Conservation (phyloP, 2,329 filamentous ascomycete species). For the Neospermospora avenae region DNA sequence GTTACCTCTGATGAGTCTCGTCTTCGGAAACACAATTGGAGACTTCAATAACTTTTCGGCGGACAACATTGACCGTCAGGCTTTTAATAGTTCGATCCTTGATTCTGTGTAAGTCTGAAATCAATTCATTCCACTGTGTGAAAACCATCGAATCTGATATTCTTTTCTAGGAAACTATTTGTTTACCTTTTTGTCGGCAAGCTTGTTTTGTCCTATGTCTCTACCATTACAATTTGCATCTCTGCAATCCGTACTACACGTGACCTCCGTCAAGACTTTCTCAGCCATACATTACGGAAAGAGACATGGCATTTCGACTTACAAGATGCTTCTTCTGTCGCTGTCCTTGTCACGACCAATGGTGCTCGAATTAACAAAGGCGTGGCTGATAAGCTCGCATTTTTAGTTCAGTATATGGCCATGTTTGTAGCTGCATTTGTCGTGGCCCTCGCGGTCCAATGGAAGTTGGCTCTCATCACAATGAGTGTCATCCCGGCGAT, state of each 20-base stretch:
- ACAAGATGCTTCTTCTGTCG: constrained; percentile 41
- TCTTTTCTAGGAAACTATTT: constrained; percentile 37
- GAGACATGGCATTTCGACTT: constrained; percentile 55
- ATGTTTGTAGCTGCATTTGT: constrained; percentile 39
- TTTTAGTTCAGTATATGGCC: constrained; percentile 41
- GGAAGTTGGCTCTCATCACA: constrained; percentile 37
- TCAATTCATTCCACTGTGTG: not conserved
- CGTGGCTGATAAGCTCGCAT: constrained; percentile 44
- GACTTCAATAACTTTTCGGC: constrained; percentile 26
- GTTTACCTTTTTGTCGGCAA: constrained; percentile 53
- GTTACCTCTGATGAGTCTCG: constrained; percentile 47
- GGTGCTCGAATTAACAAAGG: constrained; percentile 45
- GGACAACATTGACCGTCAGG: constrained; percentile 29
- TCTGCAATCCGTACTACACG: constrained; percentile 44
- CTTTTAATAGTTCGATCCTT: constrained; percentile 31
- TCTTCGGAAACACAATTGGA: constrained; percentile 38
- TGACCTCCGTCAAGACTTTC: constrained; percentile 21
- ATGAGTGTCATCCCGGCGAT: constrained; percentile 13
- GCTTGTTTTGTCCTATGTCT: constrained; percentile 45
- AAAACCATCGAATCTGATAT: not conserved
- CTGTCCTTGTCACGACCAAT: constrained; percentile 30
- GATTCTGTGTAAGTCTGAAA: constrained; percentile 1
- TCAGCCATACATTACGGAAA: constrained; percentile 41
- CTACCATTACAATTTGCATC: constrained; percentile 39
- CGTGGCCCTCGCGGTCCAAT: constrained; percentile 38